Evolutionary conservation across 495 filamentous ascomycete genomes (phyloP).

Genomic region (Penicillium turbatum): DNA sequence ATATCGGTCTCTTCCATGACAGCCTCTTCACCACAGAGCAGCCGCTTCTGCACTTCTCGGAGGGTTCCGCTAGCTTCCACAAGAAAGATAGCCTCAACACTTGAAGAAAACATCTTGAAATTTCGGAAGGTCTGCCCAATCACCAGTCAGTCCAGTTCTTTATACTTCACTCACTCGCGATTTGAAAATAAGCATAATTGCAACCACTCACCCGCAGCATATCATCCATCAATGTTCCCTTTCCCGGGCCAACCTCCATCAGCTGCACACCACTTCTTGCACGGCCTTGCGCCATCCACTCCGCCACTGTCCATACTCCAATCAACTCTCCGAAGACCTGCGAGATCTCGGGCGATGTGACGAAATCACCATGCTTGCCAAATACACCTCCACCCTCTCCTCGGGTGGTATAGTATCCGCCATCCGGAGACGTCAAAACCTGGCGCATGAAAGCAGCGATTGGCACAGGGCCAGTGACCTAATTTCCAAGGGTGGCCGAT

Average conservation of each 20-base stretch:
- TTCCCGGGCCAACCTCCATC: slow-evolving; percentile 89
- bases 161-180: not conserved
- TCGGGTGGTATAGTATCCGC: slow-evolving; percentile 87
- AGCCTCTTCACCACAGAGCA: slow-evolving; percentile 75
- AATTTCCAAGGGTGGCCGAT: slow-evolving; percentile 19
- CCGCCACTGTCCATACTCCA: slow-evolving; percentile 88
- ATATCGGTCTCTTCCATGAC: slow-evolving; percentile 65
- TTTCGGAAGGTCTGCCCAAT: slow-evolving; percentile 68
- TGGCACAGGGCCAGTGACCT: slow-evolving; percentile 78
- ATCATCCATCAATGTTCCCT: slow-evolving; percentile 97
- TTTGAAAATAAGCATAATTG: not conserved
- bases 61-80: slow-evolving; percentile 82
- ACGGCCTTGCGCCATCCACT: slow-evolving; percentile 89
- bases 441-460: slow-evolving; percentile 97
- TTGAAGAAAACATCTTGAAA: slow-evolving; percentile 72
- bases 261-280: slow-evolving; percentile 69
- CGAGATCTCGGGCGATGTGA: slow-evolving; percentile 95
- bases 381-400: slow-evolving; percentile 66
- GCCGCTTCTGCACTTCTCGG: slow-evolving; percentile 66
- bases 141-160: not conserved
- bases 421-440: slow-evolving; percentile 86
- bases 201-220: slow-evolving; percentile 67
- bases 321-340: slow-evolving; percentile 94
- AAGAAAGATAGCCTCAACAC: slow-evolving; percentile 80
- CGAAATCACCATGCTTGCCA: slow-evolving; percentile 86